Evolutionary conservation across 352 stramenopile genomes (phyloP).

Genomic region (Pythium sp.): DNA sequence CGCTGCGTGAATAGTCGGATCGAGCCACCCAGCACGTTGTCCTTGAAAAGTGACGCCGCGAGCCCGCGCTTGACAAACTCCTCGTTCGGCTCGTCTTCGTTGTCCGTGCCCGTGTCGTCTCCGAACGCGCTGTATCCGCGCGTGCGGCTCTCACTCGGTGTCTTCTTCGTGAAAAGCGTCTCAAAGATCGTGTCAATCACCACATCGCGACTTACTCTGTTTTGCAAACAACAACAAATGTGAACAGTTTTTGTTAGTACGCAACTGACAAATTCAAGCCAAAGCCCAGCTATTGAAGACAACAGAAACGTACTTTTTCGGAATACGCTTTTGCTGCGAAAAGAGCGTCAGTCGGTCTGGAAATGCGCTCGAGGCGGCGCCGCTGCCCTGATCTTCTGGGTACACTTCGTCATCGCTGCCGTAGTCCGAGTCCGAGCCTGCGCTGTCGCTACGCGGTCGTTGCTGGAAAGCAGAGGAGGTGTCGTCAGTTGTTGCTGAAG

Average conservation of each 20-base stretch:
- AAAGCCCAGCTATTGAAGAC: not conserved
- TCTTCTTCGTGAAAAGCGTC: slow-evolving; percentile 57
- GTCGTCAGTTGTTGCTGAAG: slow-evolving; percentile 14
- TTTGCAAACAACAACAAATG: not conserved
- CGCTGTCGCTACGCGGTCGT: slow-evolving; percentile 46
- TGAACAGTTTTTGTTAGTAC: too few species aligned
- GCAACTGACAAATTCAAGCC: not conserved
- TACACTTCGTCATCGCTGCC: slow-evolving; percentile 65
- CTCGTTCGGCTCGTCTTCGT: slow-evolving; percentile 72
- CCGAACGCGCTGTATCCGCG: slow-evolving; percentile 60
- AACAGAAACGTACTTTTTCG: slow-evolving; percentile 33
- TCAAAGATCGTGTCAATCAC: slow-evolving; percentile 84
- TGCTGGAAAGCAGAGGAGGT: slow-evolving; percentile 5
- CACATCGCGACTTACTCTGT: slow-evolving; percentile 67
- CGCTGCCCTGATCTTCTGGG: slow-evolving; percentile 33
- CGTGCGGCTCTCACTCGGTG: slow-evolving; percentile 15
- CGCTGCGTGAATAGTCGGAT: slow-evolving; percentile 23
- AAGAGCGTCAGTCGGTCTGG: slow-evolving; percentile 69
- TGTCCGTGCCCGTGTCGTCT: slow-evolving; percentile 76
- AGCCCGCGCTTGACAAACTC: slow-evolving; percentile 83
- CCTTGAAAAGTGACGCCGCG: slow-evolving; percentile 72
- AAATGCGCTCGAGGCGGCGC: slow-evolving; percentile 49
- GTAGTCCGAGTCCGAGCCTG: slow-evolving; percentile 40
- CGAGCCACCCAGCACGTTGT: slow-evolving; percentile 35
- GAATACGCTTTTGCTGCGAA: slow-evolving; percentile 78